Evolutionary conservation across 1,139 yeast species (phyloP), one percentile per base, ranked within the genome.

Genomic region (Candida neerlandica): DNA sequence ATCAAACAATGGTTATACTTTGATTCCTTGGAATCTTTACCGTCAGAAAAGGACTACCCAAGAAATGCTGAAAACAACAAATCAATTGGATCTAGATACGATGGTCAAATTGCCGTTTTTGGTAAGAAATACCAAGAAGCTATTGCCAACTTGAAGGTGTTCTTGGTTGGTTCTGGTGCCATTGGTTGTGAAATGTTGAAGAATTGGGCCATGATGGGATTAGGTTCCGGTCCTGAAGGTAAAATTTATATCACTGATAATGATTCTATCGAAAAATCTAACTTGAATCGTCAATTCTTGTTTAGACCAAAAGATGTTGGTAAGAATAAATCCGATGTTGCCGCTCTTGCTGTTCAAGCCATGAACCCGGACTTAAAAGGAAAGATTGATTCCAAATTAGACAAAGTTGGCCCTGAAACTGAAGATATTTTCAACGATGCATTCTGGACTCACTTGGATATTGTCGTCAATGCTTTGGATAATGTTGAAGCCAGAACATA

Each of bases 111-210:
- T 61, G 97, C 98, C 4, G 97, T 94, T 1, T 91, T 91, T 60
- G 99, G 99, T 55, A 67, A 80, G 50, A 81, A 82, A 40, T 90
- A 82, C 72, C 94, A 89, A 63, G 82, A 86, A 60, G 75, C 74
- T 45, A 71, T 94, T 53, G 82, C 89, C 42, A 89, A 92, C 67
- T 74, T 89, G 56, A 86, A 82, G 63, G 90, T 92, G 4, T 94
- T 94, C 68, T 76, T 94, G 57, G 99, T 94, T 40, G 99, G 99
- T 46, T 84, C 98, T 2, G 99, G 99, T 65, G 99, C 99, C 37
- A 94, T 94, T 76, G 99, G 99, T 44, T 94, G 99, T 73, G 99
- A 94, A 73, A 94, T 95, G 95, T 78, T 94, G 63, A 94, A 94
- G 71, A 92, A 91, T 65, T 94, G 98, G 98, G 97, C 99, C 7